A percentile compares a stretch with the other conserved stretches of the same genome.
Evolutionary conservation across 2,329 filamentous ascomycete species (phyloP).

Genomic region (Zymoseptoria crescenta): DNA sequence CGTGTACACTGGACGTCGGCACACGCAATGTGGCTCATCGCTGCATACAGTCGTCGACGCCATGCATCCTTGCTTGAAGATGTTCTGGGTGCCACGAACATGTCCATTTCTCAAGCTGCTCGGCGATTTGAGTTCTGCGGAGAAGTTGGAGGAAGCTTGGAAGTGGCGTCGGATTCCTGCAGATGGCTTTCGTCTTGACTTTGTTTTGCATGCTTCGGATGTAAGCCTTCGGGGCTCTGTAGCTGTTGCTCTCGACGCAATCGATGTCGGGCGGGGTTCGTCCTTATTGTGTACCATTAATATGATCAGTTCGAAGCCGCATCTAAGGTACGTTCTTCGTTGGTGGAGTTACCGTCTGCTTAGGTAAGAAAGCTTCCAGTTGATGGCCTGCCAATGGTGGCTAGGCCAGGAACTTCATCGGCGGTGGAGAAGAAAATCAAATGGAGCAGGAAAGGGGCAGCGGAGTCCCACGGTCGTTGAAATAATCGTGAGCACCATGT

Average conservation of each 20-base stretch:
- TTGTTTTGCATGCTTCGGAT: background rate
- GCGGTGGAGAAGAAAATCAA: background rate
- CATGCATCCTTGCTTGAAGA: too few relatives aligned
- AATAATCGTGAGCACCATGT: background rate
- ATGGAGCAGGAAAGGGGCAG: background rate
- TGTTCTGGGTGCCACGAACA: too few relatives aligned
- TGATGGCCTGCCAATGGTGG: background rate
- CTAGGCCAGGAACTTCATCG: background rate
- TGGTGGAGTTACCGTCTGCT: background rate
- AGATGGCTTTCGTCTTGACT: background rate
- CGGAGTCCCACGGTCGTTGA: background rate
- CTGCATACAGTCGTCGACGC: background rate
- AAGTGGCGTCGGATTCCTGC: too few relatives aligned
- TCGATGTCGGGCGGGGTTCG: background rate
- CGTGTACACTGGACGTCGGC: background rate
- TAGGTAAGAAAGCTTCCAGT: background rate
- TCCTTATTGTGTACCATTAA: background rate
- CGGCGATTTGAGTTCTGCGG: background rate
- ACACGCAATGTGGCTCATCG: background rate
- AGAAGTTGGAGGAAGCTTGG: too few relatives aligned
- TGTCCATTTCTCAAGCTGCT: background rate
- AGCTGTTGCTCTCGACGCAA: background rate
- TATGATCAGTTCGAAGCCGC: too few relatives aligned
- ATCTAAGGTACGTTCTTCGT: background rate
- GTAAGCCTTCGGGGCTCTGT: background rate